Evolutionary conservation across 2,329 filamentous ascomycete genomes (phyloP), one percentile per base, ranked within the genome.

Genomic region (Tolypocladium paradoxum): DNA sequence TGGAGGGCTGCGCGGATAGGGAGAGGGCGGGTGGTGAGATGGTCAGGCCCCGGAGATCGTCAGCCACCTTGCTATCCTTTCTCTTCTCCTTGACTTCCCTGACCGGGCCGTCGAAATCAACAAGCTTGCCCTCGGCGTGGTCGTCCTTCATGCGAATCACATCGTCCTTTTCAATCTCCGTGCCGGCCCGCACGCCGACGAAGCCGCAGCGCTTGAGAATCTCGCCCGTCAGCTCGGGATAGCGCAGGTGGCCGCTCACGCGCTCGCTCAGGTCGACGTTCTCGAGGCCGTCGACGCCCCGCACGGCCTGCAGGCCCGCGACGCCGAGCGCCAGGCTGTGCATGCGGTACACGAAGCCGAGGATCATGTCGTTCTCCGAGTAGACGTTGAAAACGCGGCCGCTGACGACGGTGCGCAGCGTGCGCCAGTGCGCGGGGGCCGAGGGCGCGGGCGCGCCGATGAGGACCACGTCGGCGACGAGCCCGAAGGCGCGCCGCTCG

Each of bases 371-470:
- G 55, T 93, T 91, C 51, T 85, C 83, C 2, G 88, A 92, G 69
- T 86, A 96, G 9, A 92, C 89, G 61, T 96, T 96, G 61, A 95
- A 86, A 8, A 96, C 77, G 54, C 87, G 81, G 2, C 91, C 90
- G 2, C 85, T 82, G 0, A 95, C 90, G 0, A 92, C 88, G 46
- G 81, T 82, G 33, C 89, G 82, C 59, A 95, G 82, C 37, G 81
- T 75, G 46, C 84, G 79, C 91, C 91, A 96, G 59, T 90, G 82
- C 1, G 76, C 76, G 0, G 79, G 70, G 46, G 85, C 80, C 0
- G 85, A 88, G 0, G 91, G 89, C 0, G 86, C 82, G 0, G 91
- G 89, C 0, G 88, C 79, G 2, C 91, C 91, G 54, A 96, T 87
- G 6, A 96, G 70, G 4, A 96, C 84, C 2, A 88, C 90, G 18